Conservation (phyloP, 495 filamentous ascomycete species). For the Daldinia grandis region DNA sequence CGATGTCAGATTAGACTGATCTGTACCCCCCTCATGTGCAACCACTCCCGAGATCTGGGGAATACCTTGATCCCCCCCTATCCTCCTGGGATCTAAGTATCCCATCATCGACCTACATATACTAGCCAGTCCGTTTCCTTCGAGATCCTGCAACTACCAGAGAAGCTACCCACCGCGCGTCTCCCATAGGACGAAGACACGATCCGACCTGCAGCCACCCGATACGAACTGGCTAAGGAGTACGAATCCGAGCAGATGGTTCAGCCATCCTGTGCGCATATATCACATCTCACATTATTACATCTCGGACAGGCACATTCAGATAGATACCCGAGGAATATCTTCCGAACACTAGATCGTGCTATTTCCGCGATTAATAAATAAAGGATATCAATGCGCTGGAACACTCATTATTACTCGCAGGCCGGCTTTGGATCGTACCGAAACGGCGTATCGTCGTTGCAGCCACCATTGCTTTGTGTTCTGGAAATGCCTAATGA, state of each 20-base stretch:
- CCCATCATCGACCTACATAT: not conserved
- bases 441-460: not conserved
- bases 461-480: not conserved
- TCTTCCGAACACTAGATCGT: not conserved
- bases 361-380: not conserved
- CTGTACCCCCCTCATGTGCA: conserved; percentile 12
- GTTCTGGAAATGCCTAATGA: too few species aligned
- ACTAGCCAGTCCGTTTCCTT: conserved; percentile 11
- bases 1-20: conserved; percentile 27
- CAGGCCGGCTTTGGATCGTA: not conserved
- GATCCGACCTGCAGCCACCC: conserved; percentile 36
- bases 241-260: not conserved
- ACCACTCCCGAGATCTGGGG: conserved; percentile 34
- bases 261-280: not conserved
- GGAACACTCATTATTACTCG: not conserved
- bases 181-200: conserved; percentile 29
- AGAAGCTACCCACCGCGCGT: not conserved
- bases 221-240: conserved; percentile 6
- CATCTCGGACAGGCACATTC: not conserved
- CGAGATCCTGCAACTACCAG: conserved; percentile 38
- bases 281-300: not conserved
- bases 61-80: conserved; percentile 4
- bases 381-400: not conserved
- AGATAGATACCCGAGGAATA: not conserved
- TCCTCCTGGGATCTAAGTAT: conserved; percentile 20